Conservation (phyloP, 139 green algal species). For the Chlorella sp. region DNA sequence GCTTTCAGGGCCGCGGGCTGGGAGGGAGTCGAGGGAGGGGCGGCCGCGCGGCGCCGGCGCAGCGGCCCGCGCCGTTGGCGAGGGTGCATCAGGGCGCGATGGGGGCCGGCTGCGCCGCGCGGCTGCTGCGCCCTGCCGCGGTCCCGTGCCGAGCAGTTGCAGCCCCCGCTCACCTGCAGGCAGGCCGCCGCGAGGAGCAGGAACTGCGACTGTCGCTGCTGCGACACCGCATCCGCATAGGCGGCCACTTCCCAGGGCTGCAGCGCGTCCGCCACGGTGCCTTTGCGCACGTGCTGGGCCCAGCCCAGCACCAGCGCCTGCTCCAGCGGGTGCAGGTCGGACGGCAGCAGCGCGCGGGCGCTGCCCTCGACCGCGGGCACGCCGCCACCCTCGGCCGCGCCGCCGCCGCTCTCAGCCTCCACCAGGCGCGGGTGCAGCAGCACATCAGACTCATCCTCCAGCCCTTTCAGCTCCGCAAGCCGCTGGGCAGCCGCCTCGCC, state of each 20-base stretch:
- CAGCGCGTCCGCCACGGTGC: conserved; percentile 54
- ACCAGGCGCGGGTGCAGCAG: background rate
- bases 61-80: too few relatives aligned
- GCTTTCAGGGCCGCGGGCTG: too few relatives aligned
- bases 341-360: conserved; percentile 3
- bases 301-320: conserved; percentile 78
- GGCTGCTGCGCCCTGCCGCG: too few relatives aligned
- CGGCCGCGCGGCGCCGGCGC: too few relatives aligned
- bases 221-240: conserved; percentile 78
- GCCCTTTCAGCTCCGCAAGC: conserved; percentile 1
- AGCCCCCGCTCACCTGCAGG: too few relatives aligned
- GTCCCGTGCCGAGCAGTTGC: too few relatives aligned
- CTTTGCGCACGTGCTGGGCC: conserved; percentile 60
- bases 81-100: too few relatives aligned
- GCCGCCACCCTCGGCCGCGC: conserved; percentile 43
- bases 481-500: too few relatives aligned
- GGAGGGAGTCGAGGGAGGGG: too few relatives aligned
- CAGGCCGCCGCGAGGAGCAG: conserved; percentile 43
- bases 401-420: conserved; percentile 14
- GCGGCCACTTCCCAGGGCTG: conserved; percentile 77
- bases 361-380: conserved; percentile 43
- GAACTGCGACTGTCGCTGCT: conserved; percentile 55
- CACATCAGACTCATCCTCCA: conserved; percentile 33
- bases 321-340: conserved; percentile 49
- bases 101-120: too few relatives aligned